Base-by-base conservation (phyloP, 768 basidiomycete genomes). In the Hydnomerulius pinastri region DNA sequence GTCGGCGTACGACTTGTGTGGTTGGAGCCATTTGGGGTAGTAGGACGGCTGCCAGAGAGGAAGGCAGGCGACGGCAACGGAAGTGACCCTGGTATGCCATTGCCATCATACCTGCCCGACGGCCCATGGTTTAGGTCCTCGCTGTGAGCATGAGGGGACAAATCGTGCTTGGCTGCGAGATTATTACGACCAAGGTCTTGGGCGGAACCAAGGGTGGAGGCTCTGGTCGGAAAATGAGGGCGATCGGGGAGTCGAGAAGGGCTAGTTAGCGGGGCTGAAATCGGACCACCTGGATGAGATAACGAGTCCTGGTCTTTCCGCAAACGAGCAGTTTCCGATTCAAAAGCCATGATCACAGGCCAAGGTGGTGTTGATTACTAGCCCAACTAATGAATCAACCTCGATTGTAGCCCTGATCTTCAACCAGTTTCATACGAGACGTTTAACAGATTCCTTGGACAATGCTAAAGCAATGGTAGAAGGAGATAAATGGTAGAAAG, bases 51-150 rank as follows among this genome's bases (percentile, higher is more conserved):
- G 43, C 76, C 73, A 56, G 76, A 68, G 54, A 77, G 72, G 64
- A 79, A 81, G 15, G 75, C 64, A 24, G 73, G 75, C 45, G 72
- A 70, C 37, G 77, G 76, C 30, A 72, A 69, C 37, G 77, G 73
- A 57, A 78, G 75, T 56, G 63, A 58, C 1, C 55, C 40, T 36
- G 56, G 38, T 8, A 56, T 50, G 9, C 37, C 29, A 38, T 15
- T 43, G 27, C n/a, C 32, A 46, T 63, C 60, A 41, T 50, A 41
- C 43, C 58, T 57, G 41, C 37, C 8, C 4, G 54, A 54, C 11
- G 50, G 47, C 2, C 28, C 60, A 65, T 89, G 87, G 67, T 81
- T 86, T 44, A 88, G 72, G 71, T 89, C 88, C 60, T 69, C 78
- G 70, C 87, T 90, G 46, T 78, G 83, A 51, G 85, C 72, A 63